Percentiles rank a stretch among this genome's conserved stretches.
phyloP scores from a whole-genome alignment of 2,329 filamentous ascomycete species.

The Periconia sp. region DNA sequence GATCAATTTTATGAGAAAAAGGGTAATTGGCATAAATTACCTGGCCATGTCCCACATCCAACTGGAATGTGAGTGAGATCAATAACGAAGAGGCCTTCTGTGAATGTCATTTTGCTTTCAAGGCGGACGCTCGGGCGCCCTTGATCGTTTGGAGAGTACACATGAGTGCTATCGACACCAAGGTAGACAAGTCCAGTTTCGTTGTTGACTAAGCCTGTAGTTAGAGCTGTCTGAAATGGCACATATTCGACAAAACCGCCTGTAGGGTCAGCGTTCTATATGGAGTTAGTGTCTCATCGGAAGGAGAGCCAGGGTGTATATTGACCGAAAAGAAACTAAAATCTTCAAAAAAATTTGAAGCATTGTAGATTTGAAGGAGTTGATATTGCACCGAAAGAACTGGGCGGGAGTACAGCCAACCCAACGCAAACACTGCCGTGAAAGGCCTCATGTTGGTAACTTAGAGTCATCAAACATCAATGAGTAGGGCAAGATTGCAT shows the following conservation, averaged over 20 bases:
- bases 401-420: constrained; percentile 1
- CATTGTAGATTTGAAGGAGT: constrained; percentile 24
- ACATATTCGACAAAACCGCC: constrained; percentile 38
- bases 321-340: constrained; percentile 40
- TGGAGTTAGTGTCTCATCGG: background rate
- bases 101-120: constrained; percentile 46
- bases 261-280: constrained; percentile 16
- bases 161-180: constrained; percentile 43
- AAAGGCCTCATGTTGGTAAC: constrained; percentile 9
- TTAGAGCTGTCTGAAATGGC: constrained; percentile 23
- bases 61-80: constrained; percentile 52
- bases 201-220: constrained; percentile 38
- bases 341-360: constrained; percentile 41
- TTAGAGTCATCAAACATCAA: constrained; percentile 4
- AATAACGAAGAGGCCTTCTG: constrained; percentile 46
- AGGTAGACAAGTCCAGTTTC: constrained; percentile 37
- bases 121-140: constrained; percentile 49
- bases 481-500: background rate
- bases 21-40: constrained; percentile 15
- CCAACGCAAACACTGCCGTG: constrained; percentile 7
- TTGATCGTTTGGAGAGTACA: constrained; percentile 21
- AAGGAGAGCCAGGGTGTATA: background rate
- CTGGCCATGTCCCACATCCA: constrained; percentile 52
- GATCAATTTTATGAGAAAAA: background rate
- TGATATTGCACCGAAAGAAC: constrained; percentile 17